Evolutionary conservation across 2,329 filamentous ascomycete species (phyloP), one percentile per base, ranked within the genome.

Genomic region (Coniochaeta sp.): DNA sequence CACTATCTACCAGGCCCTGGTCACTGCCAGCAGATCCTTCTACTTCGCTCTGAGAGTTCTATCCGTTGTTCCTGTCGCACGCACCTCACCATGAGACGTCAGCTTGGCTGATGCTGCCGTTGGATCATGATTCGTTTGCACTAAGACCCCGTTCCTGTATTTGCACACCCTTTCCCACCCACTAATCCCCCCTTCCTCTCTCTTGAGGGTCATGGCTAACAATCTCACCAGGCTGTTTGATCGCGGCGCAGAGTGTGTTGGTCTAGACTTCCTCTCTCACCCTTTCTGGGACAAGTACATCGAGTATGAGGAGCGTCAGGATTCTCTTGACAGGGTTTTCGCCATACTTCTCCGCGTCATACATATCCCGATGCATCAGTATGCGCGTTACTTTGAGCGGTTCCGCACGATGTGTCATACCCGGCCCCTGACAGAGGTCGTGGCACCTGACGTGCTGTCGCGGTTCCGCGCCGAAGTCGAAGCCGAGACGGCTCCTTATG

Each of bases 251-350:
- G 83, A 83, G 33, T 88, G 85, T 68, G 92, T 96, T 44, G 95
- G 95, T 17, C 82, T 98, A 19, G 95, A 99, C 75, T 99, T 96
- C 71, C 81, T 96, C 33, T 89, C 93, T 1, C 92, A 97, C 71
- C 92, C 92, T 1, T 97, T 99, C 77, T 99, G 95, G 95, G 95
- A 99, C 74, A 98, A 96, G 76, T 99, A 96, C 70, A 86, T 99
- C 64, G 95, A 98, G 72, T 98, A 96, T 69, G 95, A 98, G 72
- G 93, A 97, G 72, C 89, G 93, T 1, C 81, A 93, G 63, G 92
- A 96, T 69, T 86, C 89, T 0, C 85, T 89, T 16, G 90, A 96
- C 64, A 91, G 87, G 68, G 90, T 97, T 59, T 96, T 96, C 67
- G 86, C 85, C 44, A 91, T 99, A 60, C 82, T 96, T 58, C 82